Evolutionary conservation across 2,329 filamentous ascomycete species (phyloP).

Genomic region (Thielaviopsis populi): DNA sequence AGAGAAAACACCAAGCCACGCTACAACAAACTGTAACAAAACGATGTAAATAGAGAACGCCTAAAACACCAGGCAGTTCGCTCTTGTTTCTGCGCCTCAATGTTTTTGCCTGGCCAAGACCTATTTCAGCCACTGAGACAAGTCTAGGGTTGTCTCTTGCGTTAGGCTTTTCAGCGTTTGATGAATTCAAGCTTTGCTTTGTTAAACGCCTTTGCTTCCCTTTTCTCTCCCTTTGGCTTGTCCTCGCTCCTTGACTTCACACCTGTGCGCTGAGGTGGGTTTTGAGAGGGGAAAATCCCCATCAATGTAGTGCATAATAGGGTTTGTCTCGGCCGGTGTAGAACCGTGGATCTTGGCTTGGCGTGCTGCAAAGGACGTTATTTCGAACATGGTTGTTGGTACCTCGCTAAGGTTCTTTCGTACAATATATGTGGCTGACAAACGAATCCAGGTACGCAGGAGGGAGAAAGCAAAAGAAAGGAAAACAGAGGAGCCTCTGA

Average conservation of each 20-base stretch:
- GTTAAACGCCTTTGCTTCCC: neutral
- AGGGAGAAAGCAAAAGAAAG: neutral
- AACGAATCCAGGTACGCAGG: neutral
- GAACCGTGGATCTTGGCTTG: neutral
- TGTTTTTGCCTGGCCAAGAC: neutral
- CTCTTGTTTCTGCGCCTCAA: neutral
- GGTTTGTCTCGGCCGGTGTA: neutral
- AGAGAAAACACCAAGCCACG: neutral
- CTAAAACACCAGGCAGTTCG: conserved; percentile 2
- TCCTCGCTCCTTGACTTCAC: neutral
- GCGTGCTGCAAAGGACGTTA: neutral
- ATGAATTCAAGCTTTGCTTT: no score
- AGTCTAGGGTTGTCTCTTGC: neutral
- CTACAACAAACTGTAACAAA: neutral
- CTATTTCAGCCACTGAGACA: neutral
- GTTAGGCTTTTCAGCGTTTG: neutral
- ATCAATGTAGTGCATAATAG: neutral
- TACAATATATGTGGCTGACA: neutral
- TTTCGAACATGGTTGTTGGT: conserved; percentile 3
- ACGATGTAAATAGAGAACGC: neutral
- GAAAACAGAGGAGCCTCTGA: no score
- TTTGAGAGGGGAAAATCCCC: neutral
- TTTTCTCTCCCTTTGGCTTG: neutral
- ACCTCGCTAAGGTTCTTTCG: neutral
- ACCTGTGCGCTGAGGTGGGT: neutral